Evolutionary conservation across 371 early-diverging fungal genomes (phyloP), one percentile per base, ranked within the genome.

Genomic region (Amoeboaphelidium occidentale): DNA sequence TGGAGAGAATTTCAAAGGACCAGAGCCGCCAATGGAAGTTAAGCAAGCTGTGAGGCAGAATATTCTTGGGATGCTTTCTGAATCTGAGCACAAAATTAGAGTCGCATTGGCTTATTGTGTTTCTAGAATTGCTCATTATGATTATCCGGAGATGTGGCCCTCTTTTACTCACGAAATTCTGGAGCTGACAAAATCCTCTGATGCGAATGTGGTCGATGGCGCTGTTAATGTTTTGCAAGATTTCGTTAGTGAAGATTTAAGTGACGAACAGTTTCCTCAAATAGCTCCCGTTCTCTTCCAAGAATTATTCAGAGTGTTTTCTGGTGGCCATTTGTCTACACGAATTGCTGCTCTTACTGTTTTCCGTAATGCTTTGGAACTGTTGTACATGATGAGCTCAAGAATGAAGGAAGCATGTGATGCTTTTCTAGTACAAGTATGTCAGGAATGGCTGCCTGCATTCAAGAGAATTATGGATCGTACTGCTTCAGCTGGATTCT

Each of bases 71-170:
- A 74, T 75, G 42, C 58, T 79, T 3, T 58, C 65, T 10, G 75
- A 73, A 55, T 63, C 64, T 3, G 60, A 63, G 43, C 66, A 57
- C n/a, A 66, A 68, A 43, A 76, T 80, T 27, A 64, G 80, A 27
- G 70, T 71, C n/a, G 68, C 70, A 23, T 55, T 72, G 76, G 91
- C 90, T 2, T 81, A 78, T 50, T 79, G 78, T 2, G 70, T 89
- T 2, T 79, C 91, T 17, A 76, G 72, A 51, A 84, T 93, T 57
- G 90, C 88, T 1, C 78, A 78, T 43, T 73, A 78, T 42, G 93
- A 93, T 66, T 91, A 84, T 71, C 89, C 91, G 1, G 91, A 89
- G 55, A 69, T 77, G 22, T 93, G 94, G 94, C 84, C 86, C n/a
- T 74, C 80, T 42, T 68, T 93, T 27, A 73, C 89, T 53, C 75